A percentile compares a stretch with the other conserved stretches of the same genome.
Evolutionary conservation across 2,329 filamentous ascomycete species (phyloP).

Genomic region (Colletotrichum sansevieriae): DNA sequence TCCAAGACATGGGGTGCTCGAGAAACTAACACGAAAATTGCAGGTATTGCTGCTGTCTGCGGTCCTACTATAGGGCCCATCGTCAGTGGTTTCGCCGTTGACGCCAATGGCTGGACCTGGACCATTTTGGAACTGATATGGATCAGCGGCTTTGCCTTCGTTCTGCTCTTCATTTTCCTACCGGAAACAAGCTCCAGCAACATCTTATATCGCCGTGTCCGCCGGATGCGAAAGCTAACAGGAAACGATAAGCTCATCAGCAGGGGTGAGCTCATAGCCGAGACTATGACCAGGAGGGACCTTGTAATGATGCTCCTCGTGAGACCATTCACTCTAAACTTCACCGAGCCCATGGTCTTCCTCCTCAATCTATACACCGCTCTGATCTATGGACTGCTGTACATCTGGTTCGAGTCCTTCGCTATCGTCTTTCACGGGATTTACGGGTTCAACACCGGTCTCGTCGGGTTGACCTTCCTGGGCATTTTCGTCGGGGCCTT

Average conservation of each 20-base stretch:
- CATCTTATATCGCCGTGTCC: conserved; percentile 43
- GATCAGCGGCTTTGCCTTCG: conserved; percentile 40
- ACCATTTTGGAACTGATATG: conserved; percentile 46
- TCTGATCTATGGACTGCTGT: conserved; percentile 66
- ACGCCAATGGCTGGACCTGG: conserved; percentile 44
- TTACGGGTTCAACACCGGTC: conserved; percentile 64
- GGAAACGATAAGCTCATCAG: conserved; percentile 33
- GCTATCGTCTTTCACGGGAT: conserved; percentile 54
- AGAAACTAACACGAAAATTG: accelerated
- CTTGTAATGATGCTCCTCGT: conserved; percentile 44
- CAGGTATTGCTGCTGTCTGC: conserved; percentile 17
- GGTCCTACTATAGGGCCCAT: conserved; percentile 33
- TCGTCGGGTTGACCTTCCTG: conserved; percentile 72
- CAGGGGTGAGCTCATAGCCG: conserved; percentile 31
- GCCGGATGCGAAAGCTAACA: conserved; percentile 39
- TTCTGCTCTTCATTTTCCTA: conserved; percentile 45
- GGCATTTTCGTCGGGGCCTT: conserved; percentile 69
- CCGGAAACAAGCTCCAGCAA: conserved; percentile 45
- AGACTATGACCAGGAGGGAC: conserved; percentile 40
- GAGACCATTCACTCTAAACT: conserved; percentile 49
- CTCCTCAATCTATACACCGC: conserved; percentile 55
- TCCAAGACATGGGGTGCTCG: too few relatives aligned
- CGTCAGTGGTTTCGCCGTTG: conserved; percentile 32
- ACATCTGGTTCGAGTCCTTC: conserved; percentile 72
- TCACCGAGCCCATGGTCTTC: conserved; percentile 52